Evolutionary conservation across 805 yeast genomes (phyloP), one percentile per base, ranked within the genome.

Genomic region (Kodamaea kakaduensis): DNA sequence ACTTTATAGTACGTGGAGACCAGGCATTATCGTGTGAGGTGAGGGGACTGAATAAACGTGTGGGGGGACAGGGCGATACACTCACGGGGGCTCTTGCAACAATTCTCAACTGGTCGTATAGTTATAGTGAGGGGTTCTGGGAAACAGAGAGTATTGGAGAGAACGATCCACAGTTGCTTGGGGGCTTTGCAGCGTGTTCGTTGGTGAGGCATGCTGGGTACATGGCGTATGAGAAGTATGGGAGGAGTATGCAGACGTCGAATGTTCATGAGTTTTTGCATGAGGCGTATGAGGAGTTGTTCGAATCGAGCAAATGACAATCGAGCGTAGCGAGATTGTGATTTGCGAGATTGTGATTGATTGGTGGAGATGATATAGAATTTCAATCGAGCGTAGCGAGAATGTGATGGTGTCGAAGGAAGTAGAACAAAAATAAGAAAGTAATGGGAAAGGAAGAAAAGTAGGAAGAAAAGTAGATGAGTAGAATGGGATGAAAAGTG

Each of bases 11-110:
- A 4, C 62, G 69, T 33, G 75, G 74, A 2, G 64, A 59, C 3
- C 51, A 56, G 4, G 48, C 61, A 4, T 43, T 84, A 5, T 47
- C 60, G 3, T 73, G 70, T 42, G 68, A 67, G 22, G 51, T 64
- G 20, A 48, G 55, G 10, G 97, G 97, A 1, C 81, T 93, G 5
- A 58, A 63, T 32, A 82, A 85, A 51, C 69, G 98, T 36, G 94
- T 85, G 6, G 96, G 97, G 9, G 98, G 98, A 0, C 97, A 93
- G 61, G 98, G 98, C 17, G 98, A 93, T 50, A 84, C 96, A 0
- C 57, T 93, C 25, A 76, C 90, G 0, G 98, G 98, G 0, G 66
- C 85, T 16, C 60, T 88, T n/a, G 88, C 89, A 1, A 81, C 95
- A 0, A 67, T 90, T 49, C 51, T 84, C 21, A 84, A 86, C 4